These are phyloP conservation scores for Trichoderma aggressivum DNA, from an alignment of 2,329 filamentous ascomycete species.

Conservation along the genomic window DNA sequence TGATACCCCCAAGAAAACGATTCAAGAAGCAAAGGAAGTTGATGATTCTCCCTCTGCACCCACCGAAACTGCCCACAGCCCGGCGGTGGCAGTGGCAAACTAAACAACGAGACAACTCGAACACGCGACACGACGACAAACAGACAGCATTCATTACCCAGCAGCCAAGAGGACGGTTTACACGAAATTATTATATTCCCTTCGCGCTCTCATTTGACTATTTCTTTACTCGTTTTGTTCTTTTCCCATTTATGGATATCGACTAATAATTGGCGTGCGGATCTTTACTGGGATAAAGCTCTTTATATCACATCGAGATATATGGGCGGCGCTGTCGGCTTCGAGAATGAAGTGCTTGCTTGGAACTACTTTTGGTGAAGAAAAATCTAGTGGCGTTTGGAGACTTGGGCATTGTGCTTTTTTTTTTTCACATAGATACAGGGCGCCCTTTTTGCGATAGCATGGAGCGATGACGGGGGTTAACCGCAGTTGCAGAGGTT, in stretches of 20 bases:
- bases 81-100: background rate
- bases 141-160: conserved; percentile 16
- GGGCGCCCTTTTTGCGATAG: background rate
- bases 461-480: background rate
- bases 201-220: background rate
- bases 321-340: conserved; percentile 15
- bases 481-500: background rate
- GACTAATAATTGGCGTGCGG: conserved; percentile 16
- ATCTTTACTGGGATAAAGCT: conserved; percentile 18
- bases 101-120: conserved; percentile 8
- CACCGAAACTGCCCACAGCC: background rate
- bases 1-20: conserved; percentile 31
- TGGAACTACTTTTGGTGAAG: conserved; percentile 1
- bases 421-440: background rate
- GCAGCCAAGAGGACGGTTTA: conserved; percentile 6
- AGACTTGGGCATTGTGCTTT: background rate
- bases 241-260: conserved; percentile 1
- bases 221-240: background rate
- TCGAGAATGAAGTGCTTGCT: conserved; percentile 7
- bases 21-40: conserved; percentile 22
- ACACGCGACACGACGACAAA: conserved; percentile 20
- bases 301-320: conserved; percentile 9
- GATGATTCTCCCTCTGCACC: background rate
- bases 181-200: background rate
- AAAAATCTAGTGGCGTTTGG: conserved; percentile 17